Evolutionary conservation across 768 basidiomycete genomes (phyloP).

Genomic region (Hygrocybe coccinea): DNA sequence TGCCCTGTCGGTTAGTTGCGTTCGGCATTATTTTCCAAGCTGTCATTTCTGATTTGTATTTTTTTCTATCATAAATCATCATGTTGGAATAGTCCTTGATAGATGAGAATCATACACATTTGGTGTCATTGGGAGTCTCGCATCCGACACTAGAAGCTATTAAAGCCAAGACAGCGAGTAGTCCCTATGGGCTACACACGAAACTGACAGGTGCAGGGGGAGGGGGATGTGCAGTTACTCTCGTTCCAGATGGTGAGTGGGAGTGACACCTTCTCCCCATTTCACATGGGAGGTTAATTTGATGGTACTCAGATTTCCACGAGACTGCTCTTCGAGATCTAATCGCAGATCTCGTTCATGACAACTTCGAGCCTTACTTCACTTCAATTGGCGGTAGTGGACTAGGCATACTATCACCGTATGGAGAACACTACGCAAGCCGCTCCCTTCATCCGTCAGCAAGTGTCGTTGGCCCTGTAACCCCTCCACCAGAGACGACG

Average conservation of each 20-base stretch:
- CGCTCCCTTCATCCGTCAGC: conserved; percentile 18
- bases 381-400: conserved; percentile 93
- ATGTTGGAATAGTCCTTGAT: conserved; percentile 72
- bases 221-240: conserved; percentile 95
- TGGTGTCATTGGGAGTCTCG: conserved; percentile 83
- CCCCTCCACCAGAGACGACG: conserved; percentile 45
- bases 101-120: conserved; percentile 81
- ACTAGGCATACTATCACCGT: conserved; percentile 75
- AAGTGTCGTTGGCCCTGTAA: conserved; percentile 37
- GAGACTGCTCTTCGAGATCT: conserved; percentile 54
- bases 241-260: conserved; percentile 84
- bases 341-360: conserved; percentile 51
- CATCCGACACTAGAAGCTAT: conserved; percentile 85
- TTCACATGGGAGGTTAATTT: background rate
- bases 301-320: conserved; percentile 57
- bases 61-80: no score
- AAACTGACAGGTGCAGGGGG: conserved; percentile 98
- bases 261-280: background rate
- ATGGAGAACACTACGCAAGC: conserved; percentile 36
- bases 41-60: conserved; percentile 13
- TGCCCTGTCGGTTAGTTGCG: conserved; percentile 60
- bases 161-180: conserved; percentile 56
- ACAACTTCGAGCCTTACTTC: conserved; percentile 77
- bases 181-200: conserved; percentile 72
- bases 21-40: conserved; percentile 5